Percentiles rank a stretch among this genome's conserved stretches.
Conservation (phyloP, 768 basidiomycete genomes). For the Boletus vermiculosoides region DNA sequence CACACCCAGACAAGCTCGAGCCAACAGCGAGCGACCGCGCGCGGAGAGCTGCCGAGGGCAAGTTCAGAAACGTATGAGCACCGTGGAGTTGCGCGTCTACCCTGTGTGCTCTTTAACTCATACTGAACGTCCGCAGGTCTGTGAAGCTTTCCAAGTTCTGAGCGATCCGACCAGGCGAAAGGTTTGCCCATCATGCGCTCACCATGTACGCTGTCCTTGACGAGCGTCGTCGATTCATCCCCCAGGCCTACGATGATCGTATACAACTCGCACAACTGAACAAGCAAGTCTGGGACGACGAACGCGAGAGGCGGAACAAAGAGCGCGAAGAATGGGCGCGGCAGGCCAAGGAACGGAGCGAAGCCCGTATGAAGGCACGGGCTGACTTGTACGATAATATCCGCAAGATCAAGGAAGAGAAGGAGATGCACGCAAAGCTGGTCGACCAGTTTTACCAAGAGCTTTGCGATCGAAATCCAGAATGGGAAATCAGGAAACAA, state of each 20-base stretch:
- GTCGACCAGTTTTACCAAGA: constrained; percentile 56
- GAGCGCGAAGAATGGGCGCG: constrained; percentile 57
- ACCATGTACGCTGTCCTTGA: not conserved
- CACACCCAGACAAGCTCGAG: constrained; percentile 71
- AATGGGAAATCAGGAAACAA: constrained; percentile 57
- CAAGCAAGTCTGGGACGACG: constrained; percentile 33
- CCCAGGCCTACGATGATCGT: constrained; percentile 49
- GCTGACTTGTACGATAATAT: constrained; percentile 37
- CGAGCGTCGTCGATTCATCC: not conserved
- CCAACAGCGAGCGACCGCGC: constrained; percentile 50
- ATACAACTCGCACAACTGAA: constrained; percentile 31
- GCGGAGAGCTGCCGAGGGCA: constrained; percentile 52
- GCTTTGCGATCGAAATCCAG: constrained; percentile 55
- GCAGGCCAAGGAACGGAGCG: constrained; percentile 46
- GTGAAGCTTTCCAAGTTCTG: constrained; percentile 60
- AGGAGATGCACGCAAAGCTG: constrained; percentile 40
- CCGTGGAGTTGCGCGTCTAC: constrained; percentile 24
- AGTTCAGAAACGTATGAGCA: constrained; percentile 56
- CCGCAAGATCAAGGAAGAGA: constrained; percentile 42
- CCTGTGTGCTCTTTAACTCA: constrained; percentile 6
- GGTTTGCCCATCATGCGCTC: constrained; percentile 35
- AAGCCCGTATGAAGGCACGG: constrained; percentile 48
- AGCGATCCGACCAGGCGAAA: constrained; percentile 54
- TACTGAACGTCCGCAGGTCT: constrained; percentile 45
- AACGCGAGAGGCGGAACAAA: constrained; percentile 41